Evolutionary conservation across 257 asterid species (phyloP).

Genomic region (Solanum neorickii): DNA sequence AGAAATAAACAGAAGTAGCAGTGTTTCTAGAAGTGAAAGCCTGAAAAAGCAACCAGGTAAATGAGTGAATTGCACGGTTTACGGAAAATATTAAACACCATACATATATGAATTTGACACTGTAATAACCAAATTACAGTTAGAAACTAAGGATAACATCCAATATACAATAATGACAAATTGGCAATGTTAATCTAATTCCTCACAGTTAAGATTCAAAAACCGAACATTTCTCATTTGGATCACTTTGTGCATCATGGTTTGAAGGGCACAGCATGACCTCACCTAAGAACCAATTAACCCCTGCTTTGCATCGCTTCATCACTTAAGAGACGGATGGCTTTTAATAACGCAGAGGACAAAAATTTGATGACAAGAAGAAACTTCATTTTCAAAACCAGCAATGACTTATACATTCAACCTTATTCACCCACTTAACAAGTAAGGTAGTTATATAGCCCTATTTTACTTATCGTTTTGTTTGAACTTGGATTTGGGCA

Average conservation of each 20-base stretch:
- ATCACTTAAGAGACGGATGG: neutral
- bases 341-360: neutral
- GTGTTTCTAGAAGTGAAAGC: neutral
- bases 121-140: neutral
- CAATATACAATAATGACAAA: neutral
- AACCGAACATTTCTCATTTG: neutral
- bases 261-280: neutral
- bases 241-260: neutral
- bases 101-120: neutral
- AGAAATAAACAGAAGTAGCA: neutral
- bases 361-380: neutral
- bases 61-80: neutral
- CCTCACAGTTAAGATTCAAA: neutral
- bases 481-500: neutral
- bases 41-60: neutral
- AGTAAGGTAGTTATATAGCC: neutral
- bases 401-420: neutral
- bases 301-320: neutral
- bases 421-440: neutral
- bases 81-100: neutral
- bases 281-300: neutral
- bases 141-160: neutral
- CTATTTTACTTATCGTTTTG: neutral
- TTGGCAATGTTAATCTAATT: neutral
- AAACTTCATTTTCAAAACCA: neutral